Evolutionary conservation across 192 early-diverging fungal genomes (phyloP), one percentile per base, ranked within the genome.

Genomic region (Chytriomyces confervae): DNA sequence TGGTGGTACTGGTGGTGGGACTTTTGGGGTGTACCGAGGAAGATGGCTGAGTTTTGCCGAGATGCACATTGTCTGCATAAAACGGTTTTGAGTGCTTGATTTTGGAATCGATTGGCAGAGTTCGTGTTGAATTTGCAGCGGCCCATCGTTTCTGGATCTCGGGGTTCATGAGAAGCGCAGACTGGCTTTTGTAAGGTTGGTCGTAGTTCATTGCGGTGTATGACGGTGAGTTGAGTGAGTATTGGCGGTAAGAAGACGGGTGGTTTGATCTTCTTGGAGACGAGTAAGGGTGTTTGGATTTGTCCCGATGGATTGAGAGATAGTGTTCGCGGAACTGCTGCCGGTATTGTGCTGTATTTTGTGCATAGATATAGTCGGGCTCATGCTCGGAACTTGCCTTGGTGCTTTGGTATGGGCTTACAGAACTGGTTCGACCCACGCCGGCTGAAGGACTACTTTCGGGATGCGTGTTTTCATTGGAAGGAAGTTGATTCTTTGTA

Each of bases 61-160:
- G 27, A 27, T 64, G 16, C 62, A 1, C 1, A 11, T 64, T 29
- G 18, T 64, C 10, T 4, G 62, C 10, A 24, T 18, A 16, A 23
- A 27, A 64, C 62, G 62, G 10, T 18, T 64, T 64, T 18, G 62
- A 1, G 3, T 10, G 10, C 11, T 47, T 29, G 8, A 46, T 29
- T 13, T 29, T 47, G 13, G 66, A n/a, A 18, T 67, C 43, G 18
- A 47, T 18, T 13, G 43, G 62, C 24, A 64, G 66, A 67, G 27
- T 29, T 29, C 8, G 27, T 67, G 11, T 36, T 47, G 66, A 67
- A 16, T 29, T 13, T 36, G 66, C 16, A 27, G 16, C 27, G 2
- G 69, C 48, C 69, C 69, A 70, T 20, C 53, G 13, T 43, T 62
- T 74, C 7, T 74, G 72, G 46, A 74, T 62, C 16, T 74, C 50